A percentile compares a stretch with the other conserved stretches of the same genome.
These are phyloP conservation scores for Apiospora arundinis DNA, from an alignment of 2,329 filamentous ascomycete genomes.

Conservation along the genomic window DNA sequence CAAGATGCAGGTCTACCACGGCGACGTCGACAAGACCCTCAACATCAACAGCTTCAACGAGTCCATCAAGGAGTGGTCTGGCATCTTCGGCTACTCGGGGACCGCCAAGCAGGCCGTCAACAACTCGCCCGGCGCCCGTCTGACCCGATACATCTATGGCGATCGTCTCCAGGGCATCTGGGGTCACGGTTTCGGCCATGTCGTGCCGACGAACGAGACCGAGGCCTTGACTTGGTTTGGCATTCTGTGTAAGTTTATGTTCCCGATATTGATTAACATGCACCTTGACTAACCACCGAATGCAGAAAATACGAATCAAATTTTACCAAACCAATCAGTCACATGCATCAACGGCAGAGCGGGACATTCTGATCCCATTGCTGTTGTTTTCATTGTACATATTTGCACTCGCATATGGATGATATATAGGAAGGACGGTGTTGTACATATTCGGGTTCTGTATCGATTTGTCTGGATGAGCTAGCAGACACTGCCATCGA, in stretches of 20 bases:
- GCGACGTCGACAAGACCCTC: conserved; percentile 40
- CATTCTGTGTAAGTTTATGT: conserved; percentile 20
- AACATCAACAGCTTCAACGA: conserved; percentile 39
- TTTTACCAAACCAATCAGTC: not conserved
- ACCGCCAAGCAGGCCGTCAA: conserved; percentile 25
- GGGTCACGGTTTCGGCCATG: conserved; percentile 30
- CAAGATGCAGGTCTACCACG: conserved; percentile 42
- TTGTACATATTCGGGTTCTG: not conserved
- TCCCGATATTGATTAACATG: not conserved
- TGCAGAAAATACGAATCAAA: not conserved
- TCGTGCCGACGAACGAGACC: conserved; percentile 30
- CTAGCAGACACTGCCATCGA: not conserved
- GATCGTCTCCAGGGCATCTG: conserved; percentile 32
- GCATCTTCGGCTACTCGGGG: conserved; percentile 43
- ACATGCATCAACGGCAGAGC: not conserved
- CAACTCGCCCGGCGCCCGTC: conserved; percentile 28
- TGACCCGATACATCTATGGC: conserved; percentile 33
- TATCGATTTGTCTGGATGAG: not conserved
- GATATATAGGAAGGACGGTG: not conserved
- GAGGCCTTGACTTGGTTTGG: conserved; percentile 34
- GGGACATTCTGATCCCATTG: not conserved
- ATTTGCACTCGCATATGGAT: not conserved
- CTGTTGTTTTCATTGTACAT: not conserved
- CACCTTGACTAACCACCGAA: not conserved
- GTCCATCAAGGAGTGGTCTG: conserved; percentile 44